Conservation (phyloP, 2,329 filamentous ascomycete genomes). For the Stagonosporopsis vannaccii region DNA sequence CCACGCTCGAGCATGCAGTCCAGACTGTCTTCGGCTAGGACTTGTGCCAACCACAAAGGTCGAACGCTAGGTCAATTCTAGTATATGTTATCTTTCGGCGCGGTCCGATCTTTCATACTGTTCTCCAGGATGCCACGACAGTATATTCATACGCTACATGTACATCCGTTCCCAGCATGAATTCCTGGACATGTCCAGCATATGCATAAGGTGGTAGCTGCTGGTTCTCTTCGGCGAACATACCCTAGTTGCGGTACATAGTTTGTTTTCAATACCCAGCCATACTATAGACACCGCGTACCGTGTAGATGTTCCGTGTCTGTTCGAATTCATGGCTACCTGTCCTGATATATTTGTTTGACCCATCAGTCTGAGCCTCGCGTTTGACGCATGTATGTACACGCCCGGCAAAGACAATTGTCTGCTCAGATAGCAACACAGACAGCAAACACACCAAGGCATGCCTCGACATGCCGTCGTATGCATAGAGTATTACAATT, state of each 20-base stretch:
- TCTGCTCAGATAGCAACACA: background rate
- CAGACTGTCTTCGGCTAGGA: constrained; percentile 34
- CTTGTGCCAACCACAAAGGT: background rate
- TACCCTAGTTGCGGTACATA: constrained; percentile 9
- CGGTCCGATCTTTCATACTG: background rate
- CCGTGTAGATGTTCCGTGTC: background rate
- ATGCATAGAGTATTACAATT: constrained; percentile 20
- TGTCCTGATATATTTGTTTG: background rate
- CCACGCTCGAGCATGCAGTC: constrained; percentile 36
- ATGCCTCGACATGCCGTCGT: background rate
- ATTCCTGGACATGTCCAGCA: constrained; percentile 1
- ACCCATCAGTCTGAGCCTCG: background rate
- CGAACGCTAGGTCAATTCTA: background rate
- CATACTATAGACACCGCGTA: background rate
- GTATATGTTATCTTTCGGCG: constrained; percentile 10
- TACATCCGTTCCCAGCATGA: background rate
- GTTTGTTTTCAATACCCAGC: background rate
- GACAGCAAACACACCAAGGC: background rate
- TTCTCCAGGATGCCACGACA: constrained; percentile 11
- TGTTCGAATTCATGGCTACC: background rate
- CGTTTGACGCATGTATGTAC: background rate
- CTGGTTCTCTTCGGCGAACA: constrained; percentile 12
- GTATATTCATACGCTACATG: background rate
- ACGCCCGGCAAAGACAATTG: background rate
- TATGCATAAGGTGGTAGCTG: constrained; percentile 15